phyloP scores from a whole-genome alignment of 2,329 filamentous ascomycete genomes.

The Fusarium guadeloupense region DNA sequence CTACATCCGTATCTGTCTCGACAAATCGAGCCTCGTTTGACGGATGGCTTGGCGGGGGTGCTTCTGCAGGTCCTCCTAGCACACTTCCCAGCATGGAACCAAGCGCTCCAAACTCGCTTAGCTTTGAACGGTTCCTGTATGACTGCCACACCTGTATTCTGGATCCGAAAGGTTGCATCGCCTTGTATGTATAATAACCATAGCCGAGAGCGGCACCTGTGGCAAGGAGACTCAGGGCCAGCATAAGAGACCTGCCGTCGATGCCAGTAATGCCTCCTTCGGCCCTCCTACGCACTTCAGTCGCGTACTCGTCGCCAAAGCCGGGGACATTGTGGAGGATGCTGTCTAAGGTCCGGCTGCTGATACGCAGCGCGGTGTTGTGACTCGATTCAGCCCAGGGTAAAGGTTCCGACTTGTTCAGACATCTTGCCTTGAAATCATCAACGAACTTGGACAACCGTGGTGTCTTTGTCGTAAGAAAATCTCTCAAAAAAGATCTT shows the following conservation, averaged over 20 bases:
- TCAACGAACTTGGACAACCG: constrained; percentile 47
- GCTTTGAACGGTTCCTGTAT: constrained; percentile 41
- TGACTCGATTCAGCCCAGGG: constrained; percentile 42
- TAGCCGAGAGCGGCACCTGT: constrained; percentile 53
- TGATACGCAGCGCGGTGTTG: constrained; percentile 37
- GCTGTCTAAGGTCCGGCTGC: constrained; percentile 48
- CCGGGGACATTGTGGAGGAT: constrained; percentile 49
- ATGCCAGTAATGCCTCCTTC: constrained; percentile 47
- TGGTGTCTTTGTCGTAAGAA: constrained; percentile 48
- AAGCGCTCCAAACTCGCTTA: constrained; percentile 58
- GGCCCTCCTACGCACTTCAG: constrained; percentile 51
- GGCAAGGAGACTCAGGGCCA: constrained; percentile 48
- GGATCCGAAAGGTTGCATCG: constrained; percentile 57
- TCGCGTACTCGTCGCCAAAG: constrained; percentile 49
- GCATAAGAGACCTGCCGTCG: constrained; percentile 46
- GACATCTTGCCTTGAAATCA: constrained; percentile 39
- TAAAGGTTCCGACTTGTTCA: constrained; percentile 35
- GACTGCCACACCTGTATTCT: constrained; percentile 55
- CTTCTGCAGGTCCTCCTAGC: constrained; percentile 40
- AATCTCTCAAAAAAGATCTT: constrained; percentile 53
- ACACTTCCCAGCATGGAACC: constrained; percentile 55
- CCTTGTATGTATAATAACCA: constrained; percentile 52
- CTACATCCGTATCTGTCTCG: constrained; percentile 50
- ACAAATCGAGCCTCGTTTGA: constrained; percentile 44
- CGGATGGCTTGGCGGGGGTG: constrained; percentile 11